Conservation (phyloP, 2,329 filamentous ascomycete species). For the Trichoderma sp. region DNA sequence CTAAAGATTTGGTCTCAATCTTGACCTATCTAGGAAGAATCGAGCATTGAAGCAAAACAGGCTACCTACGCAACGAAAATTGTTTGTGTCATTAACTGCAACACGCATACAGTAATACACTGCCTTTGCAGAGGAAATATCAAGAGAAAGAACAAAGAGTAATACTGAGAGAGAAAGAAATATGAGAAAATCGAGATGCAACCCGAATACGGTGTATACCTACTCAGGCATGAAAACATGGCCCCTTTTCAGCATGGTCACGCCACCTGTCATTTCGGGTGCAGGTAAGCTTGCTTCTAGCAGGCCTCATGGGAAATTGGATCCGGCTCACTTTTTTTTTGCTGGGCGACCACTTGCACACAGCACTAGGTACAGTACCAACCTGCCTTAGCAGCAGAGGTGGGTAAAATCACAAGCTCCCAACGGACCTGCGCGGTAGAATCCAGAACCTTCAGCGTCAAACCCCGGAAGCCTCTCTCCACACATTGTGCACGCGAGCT, state of each 20-base stretch:
- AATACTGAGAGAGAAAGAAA: neutral
- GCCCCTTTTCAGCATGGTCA: conserved; percentile 27
- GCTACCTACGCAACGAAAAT: no score
- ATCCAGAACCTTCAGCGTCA: conserved; percentile 25
- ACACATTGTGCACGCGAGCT: conserved; percentile 27
- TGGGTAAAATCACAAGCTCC: conserved; percentile 28
- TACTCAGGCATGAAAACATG: conserved; percentile 22
- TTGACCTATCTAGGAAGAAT: neutral
- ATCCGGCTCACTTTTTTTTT: neutral
- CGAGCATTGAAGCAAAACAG: neutral
- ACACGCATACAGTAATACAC: no score
- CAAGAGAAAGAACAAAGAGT: neutral
- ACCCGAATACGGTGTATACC: conserved; percentile 26
- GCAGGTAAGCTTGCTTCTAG: conserved; percentile 17
- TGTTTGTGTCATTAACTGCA: no score
- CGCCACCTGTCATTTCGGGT: conserved; percentile 25
- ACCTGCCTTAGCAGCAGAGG: neutral
- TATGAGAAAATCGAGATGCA: conserved; percentile 10
- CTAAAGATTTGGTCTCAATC: no score
- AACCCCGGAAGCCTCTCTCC: conserved; percentile 23
- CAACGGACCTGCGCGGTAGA: conserved; percentile 1
- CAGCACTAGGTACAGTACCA: no score
- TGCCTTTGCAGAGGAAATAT: no score
- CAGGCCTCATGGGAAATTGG: conserved; percentile 23
- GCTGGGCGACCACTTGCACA: conserved; percentile 4